A percentile compares a stretch with the other conserved stretches of the same genome.
These are phyloP conservation scores for Nicotiana tabacum DNA, from an alignment of 257 asterid genomes.

Conservation along the genomic window DNA sequence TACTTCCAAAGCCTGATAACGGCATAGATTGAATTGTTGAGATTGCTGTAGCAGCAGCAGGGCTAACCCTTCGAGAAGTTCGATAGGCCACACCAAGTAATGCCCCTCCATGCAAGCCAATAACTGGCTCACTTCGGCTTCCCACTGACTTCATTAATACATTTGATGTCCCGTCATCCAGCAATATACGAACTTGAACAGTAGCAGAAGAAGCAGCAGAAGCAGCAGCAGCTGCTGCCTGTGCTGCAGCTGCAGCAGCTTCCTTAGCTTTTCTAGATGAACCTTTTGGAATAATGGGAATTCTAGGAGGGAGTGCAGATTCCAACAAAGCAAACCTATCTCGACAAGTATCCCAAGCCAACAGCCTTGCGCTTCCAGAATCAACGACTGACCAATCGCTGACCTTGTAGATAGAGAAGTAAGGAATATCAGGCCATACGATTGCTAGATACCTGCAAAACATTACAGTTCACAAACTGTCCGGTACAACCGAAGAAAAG, in stretches of 20 bases:
- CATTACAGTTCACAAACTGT: conserved; percentile 4
- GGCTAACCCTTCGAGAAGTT: conserved; percentile 77
- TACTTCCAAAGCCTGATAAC: conserved; percentile 67
- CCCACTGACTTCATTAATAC: conserved; percentile 95
- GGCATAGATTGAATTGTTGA: conserved; percentile 93
- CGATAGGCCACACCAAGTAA: conserved; percentile 96
- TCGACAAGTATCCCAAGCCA: conserved; percentile 95
- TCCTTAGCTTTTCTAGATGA: conserved; percentile 94
- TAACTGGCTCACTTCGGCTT: conserved; percentile 82
- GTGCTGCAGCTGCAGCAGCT: conserved; percentile 96
- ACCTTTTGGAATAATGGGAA: conserved; percentile 86
- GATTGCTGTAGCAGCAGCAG: conserved; percentile 73
- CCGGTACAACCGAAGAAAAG: neutral
- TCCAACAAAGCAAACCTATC: conserved; percentile 93
- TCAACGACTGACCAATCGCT: conserved; percentile 97
- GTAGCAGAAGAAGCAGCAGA: conserved; percentile 88
- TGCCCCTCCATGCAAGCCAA: conserved; percentile 92
- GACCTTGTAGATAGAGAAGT: conserved; percentile 86
- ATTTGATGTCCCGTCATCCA: conserved; percentile 97
- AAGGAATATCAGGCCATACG: conserved; percentile 99
- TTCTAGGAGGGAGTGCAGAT: conserved; percentile 79
- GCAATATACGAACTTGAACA: conserved; percentile 90
- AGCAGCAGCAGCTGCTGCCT: conserved; percentile 91
- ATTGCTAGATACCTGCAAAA: conserved; percentile 78
- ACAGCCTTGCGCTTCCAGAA: conserved; percentile 97